Evolutionary conservation across 805 yeast species (phyloP).

Genomic region (Candida glaebosa): DNA sequence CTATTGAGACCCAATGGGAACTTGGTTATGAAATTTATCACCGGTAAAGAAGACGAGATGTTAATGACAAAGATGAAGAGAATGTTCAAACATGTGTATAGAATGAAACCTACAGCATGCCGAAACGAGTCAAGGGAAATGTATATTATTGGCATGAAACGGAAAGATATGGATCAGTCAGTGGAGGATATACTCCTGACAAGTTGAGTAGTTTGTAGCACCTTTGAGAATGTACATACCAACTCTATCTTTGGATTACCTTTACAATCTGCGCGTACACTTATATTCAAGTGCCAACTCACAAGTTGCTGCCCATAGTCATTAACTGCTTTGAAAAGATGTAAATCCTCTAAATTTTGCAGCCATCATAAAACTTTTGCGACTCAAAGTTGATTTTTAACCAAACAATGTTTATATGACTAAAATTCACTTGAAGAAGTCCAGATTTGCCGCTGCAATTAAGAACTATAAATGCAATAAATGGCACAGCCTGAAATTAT

Average conservation of each 20-base stretch:
- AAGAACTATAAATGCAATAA: conserved; percentile 11
- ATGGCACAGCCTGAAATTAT: conserved; percentile 18
- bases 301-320: too few species aligned
- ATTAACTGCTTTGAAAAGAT: too few species aligned
- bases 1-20: conserved; percentile 68
- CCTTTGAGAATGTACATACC: too few species aligned
- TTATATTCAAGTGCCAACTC: too few species aligned
- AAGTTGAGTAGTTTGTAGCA: too few species aligned
- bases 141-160: conserved; percentile 69
- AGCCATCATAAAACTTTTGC: neutral
- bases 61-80: conserved; percentile 57
- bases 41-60: conserved; percentile 72
- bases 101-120: conserved; percentile 80
- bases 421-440: neutral
- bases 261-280: too few species aligned
- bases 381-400: neutral
- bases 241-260: too few species aligned
- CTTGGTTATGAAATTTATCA: conserved; percentile 78
- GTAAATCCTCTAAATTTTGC: too few species aligned
- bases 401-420: neutral
- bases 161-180: conserved; percentile 19
- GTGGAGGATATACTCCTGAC: neutral
- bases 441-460: neutral
- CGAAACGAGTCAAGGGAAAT: conserved; percentile 77
- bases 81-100: conserved; percentile 59